Base-by-base conservation (phyloP, 75 land plant genomes). In the Selaginella tamariscina region DNA sequence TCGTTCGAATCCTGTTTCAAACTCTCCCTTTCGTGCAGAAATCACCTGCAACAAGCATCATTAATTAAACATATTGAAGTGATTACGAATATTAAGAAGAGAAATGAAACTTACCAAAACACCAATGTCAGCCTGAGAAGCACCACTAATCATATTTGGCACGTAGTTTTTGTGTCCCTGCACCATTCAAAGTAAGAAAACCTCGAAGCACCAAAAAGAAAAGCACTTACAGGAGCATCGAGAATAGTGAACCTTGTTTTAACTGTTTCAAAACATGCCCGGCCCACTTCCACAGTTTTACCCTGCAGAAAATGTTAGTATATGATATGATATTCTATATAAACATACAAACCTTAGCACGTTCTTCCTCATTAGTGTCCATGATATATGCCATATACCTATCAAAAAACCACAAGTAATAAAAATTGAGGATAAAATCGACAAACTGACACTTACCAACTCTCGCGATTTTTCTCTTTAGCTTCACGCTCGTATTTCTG, bases 311-410 rank as follows among this genome's bases (percentile, higher is more conserved):
- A n/a, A n/a, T n/a, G n/a, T n/a, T 20, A 24, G 29, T 24, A 24
- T 22, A 57, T 55, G 2, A 56, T 26, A 56, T 18, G 27, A 0
- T 27, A 15, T 1, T 21, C 24, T 24, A 68, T 0, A 21, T 8
- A 8, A 65, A 21, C 1, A 31, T 31, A 27, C 26, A 32, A 64
- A 91, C 99, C 97, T 95, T 95, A 26, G 79, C 77, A 5, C 99
- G 80, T 71, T 95, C 99, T 70, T 95, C 99, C 70, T 95, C 99
- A 83, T 95, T 95, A 9, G 97, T 95, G 71, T 95, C 97, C 99
- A 95, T 95, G 28, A 95, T 95, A 68, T 91, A 95, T 49, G 99
- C 99, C 97, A 95, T 95, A 68, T 95, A 95, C 99, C 99, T 95
- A 55, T 56, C 65, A 55, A 23, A 11, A 56, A 22, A 54, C 64